phyloP scores from a whole-genome alignment of 352 stramenopile species.

The Globisporangium perplexum region DNA sequence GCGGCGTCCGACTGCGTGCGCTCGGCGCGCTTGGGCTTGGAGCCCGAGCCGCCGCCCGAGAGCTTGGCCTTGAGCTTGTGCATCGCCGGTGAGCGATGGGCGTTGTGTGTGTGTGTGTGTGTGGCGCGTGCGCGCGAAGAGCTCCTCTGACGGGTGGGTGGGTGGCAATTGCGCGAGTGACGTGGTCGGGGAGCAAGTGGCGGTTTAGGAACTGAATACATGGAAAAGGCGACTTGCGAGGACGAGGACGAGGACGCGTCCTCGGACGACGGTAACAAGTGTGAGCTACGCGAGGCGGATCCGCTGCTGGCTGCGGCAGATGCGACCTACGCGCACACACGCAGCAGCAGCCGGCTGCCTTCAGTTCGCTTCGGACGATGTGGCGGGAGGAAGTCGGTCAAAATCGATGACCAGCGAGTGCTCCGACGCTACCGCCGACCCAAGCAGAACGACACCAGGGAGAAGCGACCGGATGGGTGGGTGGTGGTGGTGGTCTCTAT shows the following conservation, averaged over 20 bases:
- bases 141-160: neutral
- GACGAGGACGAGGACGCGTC: neutral
- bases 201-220: neutral
- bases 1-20: slow-evolving; percentile 21
- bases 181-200: neutral
- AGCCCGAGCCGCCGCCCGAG: slow-evolving; percentile 9
- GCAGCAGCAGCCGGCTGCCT: too few species aligned
- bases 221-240: too few species aligned
- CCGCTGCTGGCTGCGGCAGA: too few species aligned
- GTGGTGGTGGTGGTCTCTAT: neutral
- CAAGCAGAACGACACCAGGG: neutral
- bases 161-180: neutral
- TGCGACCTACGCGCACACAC: too few species aligned
- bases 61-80: slow-evolving; percentile 65
- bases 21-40: slow-evolving; percentile 30
- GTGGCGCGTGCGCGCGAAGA: neutral
- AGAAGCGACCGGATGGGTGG: too few species aligned
- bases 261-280: too few species aligned
- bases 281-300: too few species aligned
- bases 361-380: too few species aligned
- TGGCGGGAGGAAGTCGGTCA: too few species aligned
- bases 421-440: too few species aligned
- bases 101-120: slow-evolving; percentile 7
- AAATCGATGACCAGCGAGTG: too few species aligned
- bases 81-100: slow-evolving; percentile 40